Evolutionary conservation across 768 basidiomycete species (phyloP).

Genomic region (Hortiboletus campestris): DNA sequence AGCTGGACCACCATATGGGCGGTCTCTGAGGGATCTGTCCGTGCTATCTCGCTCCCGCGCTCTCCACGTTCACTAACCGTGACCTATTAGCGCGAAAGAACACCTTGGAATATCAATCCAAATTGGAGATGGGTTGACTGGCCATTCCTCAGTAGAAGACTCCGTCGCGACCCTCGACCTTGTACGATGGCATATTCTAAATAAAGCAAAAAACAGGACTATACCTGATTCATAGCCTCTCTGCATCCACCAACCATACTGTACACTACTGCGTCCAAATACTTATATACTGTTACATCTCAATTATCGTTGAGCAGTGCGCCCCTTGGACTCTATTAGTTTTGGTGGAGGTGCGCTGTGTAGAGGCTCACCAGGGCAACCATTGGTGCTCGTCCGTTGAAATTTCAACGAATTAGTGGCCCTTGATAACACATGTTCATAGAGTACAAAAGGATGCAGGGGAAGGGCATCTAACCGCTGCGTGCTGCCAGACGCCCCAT

Average conservation of each 20-base stretch:
- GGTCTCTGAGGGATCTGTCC: constrained; percentile 81
- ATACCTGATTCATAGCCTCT: constrained; percentile 14
- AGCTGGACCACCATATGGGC: constrained; percentile 70
- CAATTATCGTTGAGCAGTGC: background rate
- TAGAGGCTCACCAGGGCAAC: background rate
- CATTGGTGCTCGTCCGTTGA: background rate
- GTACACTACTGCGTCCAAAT: constrained; percentile 1
- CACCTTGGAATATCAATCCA: constrained; percentile 82
- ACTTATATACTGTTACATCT: background rate
- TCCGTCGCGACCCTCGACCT: constrained; percentile 86
- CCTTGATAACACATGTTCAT: constrained; percentile 24
- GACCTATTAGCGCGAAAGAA: constrained; percentile 64
- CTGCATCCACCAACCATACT: background rate
- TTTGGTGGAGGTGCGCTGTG: background rate
- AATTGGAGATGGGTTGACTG: constrained; percentile 64
- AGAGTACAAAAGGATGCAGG: background rate
- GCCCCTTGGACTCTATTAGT: background rate
- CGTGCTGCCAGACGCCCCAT: constrained; percentile 75
- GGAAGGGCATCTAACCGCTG: constrained; percentile 49
- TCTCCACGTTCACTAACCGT: constrained; percentile 7
- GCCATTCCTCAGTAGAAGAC: constrained; percentile 92
- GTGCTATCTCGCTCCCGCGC: constrained; percentile 6
- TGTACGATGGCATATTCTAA: constrained; percentile 76
- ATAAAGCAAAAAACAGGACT: constrained; percentile 43
- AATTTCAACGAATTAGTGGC: constrained; percentile 29